phyloP scores from a whole-genome alignment of 2,329 filamentous ascomycete species.

The Microcyclosporella mali region DNA sequence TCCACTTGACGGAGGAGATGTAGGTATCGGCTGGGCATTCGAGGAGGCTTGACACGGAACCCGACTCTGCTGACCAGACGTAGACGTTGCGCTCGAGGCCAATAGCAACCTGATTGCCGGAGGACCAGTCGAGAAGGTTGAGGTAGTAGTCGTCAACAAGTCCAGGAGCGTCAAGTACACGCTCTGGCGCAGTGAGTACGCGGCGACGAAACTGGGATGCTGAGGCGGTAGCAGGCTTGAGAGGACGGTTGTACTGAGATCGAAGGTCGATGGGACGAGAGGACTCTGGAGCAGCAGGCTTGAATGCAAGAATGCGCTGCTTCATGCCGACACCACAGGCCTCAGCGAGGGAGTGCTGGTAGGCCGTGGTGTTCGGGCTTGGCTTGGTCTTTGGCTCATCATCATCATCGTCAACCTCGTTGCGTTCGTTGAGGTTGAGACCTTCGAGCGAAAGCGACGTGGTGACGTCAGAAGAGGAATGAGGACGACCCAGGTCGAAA shows the following conservation, averaged over 20 bases:
- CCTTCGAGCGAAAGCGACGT: conserved; percentile 68
- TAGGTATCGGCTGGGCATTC: conserved; percentile 89
- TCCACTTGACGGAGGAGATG: conserved; percentile 98
- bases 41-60: conserved; percentile 78
- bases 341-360: conserved; percentile 82
- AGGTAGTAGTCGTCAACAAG: conserved; percentile 98
- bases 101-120: conserved; percentile 94
- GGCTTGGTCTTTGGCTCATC: conserved; percentile 62
- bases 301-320: conserved; percentile 95
- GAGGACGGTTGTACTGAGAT: conserved; percentile 93
- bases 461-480: conserved; percentile 50
- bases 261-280: conserved; percentile 97
- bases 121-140: conserved; percentile 97
- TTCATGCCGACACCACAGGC: conserved; percentile 90
- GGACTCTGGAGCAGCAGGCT: conserved; percentile 95
- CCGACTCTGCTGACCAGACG: conserved; percentile 95
- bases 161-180: conserved; percentile 90
- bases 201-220: conserved; percentile 85
- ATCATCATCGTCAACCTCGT: conserved; percentile 54
- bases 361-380: conserved; percentile 81
- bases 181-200: conserved; percentile 89
- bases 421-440: conserved; percentile 63
- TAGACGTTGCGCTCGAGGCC: conserved; percentile 96
- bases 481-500: conserved; percentile 56
- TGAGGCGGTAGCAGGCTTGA: conserved; percentile 67